phyloP scores from a whole-genome alignment of 129 eudicot species.

The Flaveria robusta region DNA sequence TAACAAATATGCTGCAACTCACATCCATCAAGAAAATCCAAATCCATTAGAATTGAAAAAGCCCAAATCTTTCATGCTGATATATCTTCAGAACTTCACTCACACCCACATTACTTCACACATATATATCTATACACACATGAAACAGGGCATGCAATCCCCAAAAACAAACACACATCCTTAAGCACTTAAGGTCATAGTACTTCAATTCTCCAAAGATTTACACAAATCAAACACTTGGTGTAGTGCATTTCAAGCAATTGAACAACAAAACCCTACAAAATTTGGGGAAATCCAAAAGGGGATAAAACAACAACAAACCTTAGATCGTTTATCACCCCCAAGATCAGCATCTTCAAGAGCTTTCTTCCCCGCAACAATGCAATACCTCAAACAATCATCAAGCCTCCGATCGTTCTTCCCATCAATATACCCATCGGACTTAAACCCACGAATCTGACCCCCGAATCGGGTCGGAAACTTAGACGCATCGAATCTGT shows the following conservation, averaged over 20 bases:
- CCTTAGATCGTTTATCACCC: slow-evolving; percentile 54
- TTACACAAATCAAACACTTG: background rate
- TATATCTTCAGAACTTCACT: background rate
- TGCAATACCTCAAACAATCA: slow-evolving; percentile 67
- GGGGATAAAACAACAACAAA: slow-evolving; percentile 22
- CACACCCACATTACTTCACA: too few species aligned
- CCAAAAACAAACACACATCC: background rate
- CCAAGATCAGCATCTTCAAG: slow-evolving; percentile 82
- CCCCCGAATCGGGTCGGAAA: slow-evolving; percentile 91
- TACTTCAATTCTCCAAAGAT: background rate
- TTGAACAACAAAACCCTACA: background rate
- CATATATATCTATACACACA: background rate
- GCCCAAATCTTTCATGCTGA: background rate
- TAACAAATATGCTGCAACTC: background rate
- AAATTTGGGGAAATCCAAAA: background rate
- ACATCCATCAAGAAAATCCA: background rate
- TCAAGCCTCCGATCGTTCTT: slow-evolving; percentile 87
- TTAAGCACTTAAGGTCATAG: background rate
- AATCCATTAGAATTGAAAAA: background rate
- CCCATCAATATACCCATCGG: slow-evolving; percentile 87
- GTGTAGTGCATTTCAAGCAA: background rate
- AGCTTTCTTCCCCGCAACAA: slow-evolving; percentile 93
- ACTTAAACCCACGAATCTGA: slow-evolving; percentile 77
- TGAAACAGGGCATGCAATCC: slow-evolving; percentile 9
- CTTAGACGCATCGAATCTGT: slow-evolving; percentile 80